Percentiles rank a stretch among this genome's conserved stretches.
Evolutionary conservation across 2,329 filamentous ascomycete genomes (phyloP).

Genomic region (Ophiostoma ips): DNA sequence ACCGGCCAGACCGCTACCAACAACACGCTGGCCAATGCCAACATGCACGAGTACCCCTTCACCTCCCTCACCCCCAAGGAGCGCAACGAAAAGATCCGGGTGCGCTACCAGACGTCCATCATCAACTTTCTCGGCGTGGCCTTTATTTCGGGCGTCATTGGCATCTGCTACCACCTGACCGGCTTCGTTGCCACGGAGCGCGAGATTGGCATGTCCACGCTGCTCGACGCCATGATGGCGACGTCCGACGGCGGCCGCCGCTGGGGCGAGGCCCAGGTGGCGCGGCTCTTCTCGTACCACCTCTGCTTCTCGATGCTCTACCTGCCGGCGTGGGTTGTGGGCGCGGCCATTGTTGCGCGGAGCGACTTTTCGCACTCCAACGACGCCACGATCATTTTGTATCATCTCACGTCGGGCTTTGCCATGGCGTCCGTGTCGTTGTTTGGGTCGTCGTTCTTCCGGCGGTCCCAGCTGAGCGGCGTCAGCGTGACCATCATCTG

Average conservation of each 20-base stretch:
- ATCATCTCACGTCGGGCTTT: conserved; percentile 63
- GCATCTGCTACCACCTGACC: conserved; percentile 74
- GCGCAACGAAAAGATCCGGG: conserved; percentile 49
- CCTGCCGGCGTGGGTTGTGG: conserved; percentile 68
- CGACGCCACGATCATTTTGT: conserved; percentile 53
- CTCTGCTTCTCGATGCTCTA: conserved; percentile 70
- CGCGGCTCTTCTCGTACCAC: conserved; percentile 66
- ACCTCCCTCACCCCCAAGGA: conserved; percentile 58
- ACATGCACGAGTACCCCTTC: conserved; percentile 54
- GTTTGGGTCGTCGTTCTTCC: conserved; percentile 71
- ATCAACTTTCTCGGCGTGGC: conserved; percentile 65
- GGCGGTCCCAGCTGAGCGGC: conserved; percentile 74
- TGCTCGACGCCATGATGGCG: conserved; percentile 87
- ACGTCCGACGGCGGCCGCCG: conserved; percentile 37
- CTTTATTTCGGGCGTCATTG: conserved; percentile 67
- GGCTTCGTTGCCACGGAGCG: conserved; percentile 76
- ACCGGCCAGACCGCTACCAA: conserved; percentile 21
- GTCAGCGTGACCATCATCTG: conserved; percentile 62
- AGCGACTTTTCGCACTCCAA: conserved; percentile 54
- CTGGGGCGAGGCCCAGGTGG: conserved; percentile 60
- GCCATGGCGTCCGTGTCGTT: conserved; percentile 69
- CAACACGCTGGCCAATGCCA: conserved; percentile 15
- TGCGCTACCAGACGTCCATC: conserved; percentile 57
- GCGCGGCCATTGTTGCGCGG: conserved; percentile 47
- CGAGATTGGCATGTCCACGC: conserved; percentile 73